phyloP scores from a whole-genome alignment of 169 alveolate genomes.

The Perkinsus olseni region DNA sequence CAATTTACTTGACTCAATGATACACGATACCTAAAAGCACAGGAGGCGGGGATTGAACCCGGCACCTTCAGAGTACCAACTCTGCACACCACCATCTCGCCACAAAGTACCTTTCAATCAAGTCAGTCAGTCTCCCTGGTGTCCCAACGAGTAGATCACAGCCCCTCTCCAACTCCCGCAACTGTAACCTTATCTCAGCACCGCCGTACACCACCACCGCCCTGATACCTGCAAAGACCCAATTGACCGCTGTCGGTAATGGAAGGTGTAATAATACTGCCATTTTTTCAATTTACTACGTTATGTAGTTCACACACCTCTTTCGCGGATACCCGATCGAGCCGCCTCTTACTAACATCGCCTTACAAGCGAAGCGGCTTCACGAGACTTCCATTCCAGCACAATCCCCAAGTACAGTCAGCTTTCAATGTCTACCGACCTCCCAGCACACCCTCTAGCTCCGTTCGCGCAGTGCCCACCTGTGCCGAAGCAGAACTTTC shows the following conservation, averaged over 20 bases:
- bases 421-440: too few species aligned
- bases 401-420: too few species aligned
- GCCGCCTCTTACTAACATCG: too few species aligned
- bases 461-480: constrained; percentile 14
- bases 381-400: too few species aligned
- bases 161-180: constrained; percentile 78
- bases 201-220: constrained; percentile 86
- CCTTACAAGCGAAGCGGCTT: too few species aligned
- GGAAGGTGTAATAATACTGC: too few species aligned
- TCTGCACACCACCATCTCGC: neutral
- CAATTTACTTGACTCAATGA: constrained; percentile 46
- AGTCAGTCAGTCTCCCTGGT: constrained; percentile 89
- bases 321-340: too few species aligned
- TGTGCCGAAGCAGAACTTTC: constrained; percentile 74
- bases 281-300: too few species aligned
- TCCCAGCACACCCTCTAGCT: too few species aligned
- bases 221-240: constrained; percentile 50
- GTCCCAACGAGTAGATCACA: constrained; percentile 91
- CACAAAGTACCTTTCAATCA: constrained; percentile 29
- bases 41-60: too few species aligned
- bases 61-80: constrained; percentile 28
- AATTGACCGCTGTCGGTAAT: too few species aligned
- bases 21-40: neutral
- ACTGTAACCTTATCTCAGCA: constrained; percentile 66
- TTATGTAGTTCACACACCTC: too few species aligned